Conservation (phyloP, 2,329 filamentous ascomycete species). For the Penicillium olsonii region DNA sequence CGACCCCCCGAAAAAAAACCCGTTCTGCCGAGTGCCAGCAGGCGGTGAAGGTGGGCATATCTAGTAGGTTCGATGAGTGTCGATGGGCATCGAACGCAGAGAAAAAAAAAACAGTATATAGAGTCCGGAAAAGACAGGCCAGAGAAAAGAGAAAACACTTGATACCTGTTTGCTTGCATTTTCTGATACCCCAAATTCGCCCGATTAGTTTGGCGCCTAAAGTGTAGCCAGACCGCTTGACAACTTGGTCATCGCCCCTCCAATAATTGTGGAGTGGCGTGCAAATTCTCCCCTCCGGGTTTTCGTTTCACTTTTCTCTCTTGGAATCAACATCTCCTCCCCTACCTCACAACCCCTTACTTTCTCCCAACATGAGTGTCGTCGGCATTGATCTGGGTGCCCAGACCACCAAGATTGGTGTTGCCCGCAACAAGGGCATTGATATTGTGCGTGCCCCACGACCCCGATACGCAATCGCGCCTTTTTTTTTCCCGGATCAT, state of each 20-base stretch:
- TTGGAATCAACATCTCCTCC: conserved; percentile 24
- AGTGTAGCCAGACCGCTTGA: conserved; percentile 26
- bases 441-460: conserved; percentile 78
- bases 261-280: conserved; percentile 39
- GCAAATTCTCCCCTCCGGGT: conserved; percentile 42
- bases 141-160: not conserved
- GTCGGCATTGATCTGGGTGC: conserved; percentile 92
- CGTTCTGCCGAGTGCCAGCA: conserved; percentile 24
- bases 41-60: conserved; percentile 30
- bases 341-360: conserved; percentile 20
- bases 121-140: not conserved
- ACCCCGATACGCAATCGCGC: conserved; percentile 5
- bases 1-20: not conserved
- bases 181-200: conserved; percentile 7
- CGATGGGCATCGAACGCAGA: conserved; percentile 25
- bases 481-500: not conserved
- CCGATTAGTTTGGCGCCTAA: conserved; percentile 5
- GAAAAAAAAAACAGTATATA: conserved; percentile 14
- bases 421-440: conserved; percentile 97
- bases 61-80: conserved; percentile 44
- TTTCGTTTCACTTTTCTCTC: conserved; percentile 21
- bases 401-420: conserved; percentile 94
- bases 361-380: conserved; percentile 56
- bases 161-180: not conserved
- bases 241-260: conserved; percentile 30